phyloP scores from a whole-genome alignment of 768 basidiomycete genomes.

The Lactarius quietus region DNA sequence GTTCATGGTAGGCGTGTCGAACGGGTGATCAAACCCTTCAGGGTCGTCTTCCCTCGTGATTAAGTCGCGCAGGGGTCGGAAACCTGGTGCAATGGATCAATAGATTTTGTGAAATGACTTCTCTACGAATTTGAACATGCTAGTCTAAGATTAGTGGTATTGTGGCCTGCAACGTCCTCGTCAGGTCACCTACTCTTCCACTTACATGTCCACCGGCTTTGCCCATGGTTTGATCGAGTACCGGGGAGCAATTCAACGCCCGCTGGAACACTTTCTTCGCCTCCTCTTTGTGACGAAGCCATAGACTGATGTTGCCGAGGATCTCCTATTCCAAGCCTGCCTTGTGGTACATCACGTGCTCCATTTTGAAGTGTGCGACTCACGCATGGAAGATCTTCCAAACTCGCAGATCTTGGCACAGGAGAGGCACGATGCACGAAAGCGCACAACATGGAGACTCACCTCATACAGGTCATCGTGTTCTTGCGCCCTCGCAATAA shows the following conservation, averaged over 20 bases:
- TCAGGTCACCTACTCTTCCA: conserved; percentile 94
- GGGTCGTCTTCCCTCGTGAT: too few species aligned
- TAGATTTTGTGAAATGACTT: too few species aligned
- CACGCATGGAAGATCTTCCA: conserved; percentile 99
- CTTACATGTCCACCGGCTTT: conserved; percentile 92
- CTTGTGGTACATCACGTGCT: conserved; percentile 96
- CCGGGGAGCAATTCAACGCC: conserved; percentile 77
- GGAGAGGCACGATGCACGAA: background rate
- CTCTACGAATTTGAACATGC: too few species aligned
- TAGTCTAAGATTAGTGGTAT: too few species aligned
- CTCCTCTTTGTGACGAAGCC: conserved; percentile 96
- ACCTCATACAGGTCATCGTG: conserved; percentile 98
- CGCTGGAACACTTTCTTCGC: conserved; percentile 97
- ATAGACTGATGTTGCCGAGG: conserved; percentile 85
- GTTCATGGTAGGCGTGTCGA: too few species aligned
- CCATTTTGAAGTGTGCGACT: conserved; percentile 97
- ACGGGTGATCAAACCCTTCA: too few species aligned
- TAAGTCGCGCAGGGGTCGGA: too few species aligned
- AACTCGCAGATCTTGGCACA: conserved; percentile 81
- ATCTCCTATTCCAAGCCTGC: conserved; percentile 99
- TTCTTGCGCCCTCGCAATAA: too few species aligned
- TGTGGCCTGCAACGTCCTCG: conserved; percentile 84
- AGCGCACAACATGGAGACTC: conserved; percentile 31
- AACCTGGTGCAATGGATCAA: too few species aligned
- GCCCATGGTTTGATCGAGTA: conserved; percentile 93